Base-by-base conservation (phyloP, 805 yeast species). In the Isabelozyma pseudorhagii region DNA sequence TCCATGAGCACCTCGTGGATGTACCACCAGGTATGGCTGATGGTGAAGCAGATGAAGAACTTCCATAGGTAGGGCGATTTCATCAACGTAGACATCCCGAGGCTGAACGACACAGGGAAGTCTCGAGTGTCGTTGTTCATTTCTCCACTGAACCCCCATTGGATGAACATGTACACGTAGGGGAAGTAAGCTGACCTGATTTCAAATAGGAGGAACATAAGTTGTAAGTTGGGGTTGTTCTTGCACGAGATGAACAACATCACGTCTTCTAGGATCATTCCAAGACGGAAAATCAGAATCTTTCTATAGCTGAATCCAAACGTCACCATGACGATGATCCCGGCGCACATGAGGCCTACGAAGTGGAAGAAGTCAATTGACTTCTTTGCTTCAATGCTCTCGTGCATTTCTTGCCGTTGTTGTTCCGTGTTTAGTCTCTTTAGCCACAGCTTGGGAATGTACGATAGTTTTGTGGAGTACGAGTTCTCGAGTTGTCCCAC, bases 11-110 rank as follows among this genome's bases (percentile, higher is more conserved):
- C 56, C 38, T 56, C 59, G 14, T 60, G 58, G n/a, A 54, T n/a
- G 36, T 56, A 69, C 74, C 74, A 69, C 72, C 72, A 69, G 28
- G 60, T 38, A 49, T 69, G 74, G 6, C 69, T 70, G 11, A 66
- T 34, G 0, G 45, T 38, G 34, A 55, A 50, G 42, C 56, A 60
- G 11, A 59, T 43, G 17, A 55, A 40, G 5, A 52, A 50, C 42
- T 54, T 56, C 53, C 55, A 52, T 8, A 57, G 51, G 10, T 51
- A 27, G 7, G 44, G 50, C 15, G 59, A 54, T 21, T 21, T 21
- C 8, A 45, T 48, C 8, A 53, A 44, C 8, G 49, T 45, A 9
- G 45, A 41, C 13, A 39, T 14, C 3, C 49, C 15, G 5, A 41
- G 44, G n/a, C 18, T n/a, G 18, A 48, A 38, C 45, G 7, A 58